Evolutionary conservation across 768 basidiomycete species (phyloP).

Genomic region (Tubosaeta sp.): DNA sequence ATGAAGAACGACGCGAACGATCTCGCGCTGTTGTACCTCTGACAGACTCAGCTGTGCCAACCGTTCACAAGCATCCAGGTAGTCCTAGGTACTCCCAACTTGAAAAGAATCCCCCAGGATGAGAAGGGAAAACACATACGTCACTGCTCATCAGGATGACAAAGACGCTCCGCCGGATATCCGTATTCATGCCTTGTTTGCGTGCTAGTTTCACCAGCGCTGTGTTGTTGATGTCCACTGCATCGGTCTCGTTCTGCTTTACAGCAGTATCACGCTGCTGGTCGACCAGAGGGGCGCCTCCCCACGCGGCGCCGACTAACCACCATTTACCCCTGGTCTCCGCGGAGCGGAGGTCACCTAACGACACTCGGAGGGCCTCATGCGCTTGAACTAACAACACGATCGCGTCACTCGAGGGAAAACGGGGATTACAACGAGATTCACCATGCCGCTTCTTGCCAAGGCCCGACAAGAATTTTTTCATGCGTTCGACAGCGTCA

Average conservation of each 20-base stretch:
- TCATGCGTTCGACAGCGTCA: conserved; percentile 80
- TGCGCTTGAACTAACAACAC: conserved; percentile 62
- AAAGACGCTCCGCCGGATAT: conserved; percentile 87
- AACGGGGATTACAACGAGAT: neutral
- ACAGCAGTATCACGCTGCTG: conserved; percentile 38
- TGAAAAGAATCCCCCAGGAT: neutral
- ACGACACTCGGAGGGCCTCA: conserved; percentile 81
- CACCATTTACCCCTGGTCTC: conserved; percentile 96
- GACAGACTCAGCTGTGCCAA: conserved; percentile 77
- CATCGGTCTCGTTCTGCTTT: conserved; percentile 19
- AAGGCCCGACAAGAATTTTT: conserved; percentile 76
- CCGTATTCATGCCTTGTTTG: conserved; percentile 98
- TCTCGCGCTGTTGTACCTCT: conserved; percentile 91
- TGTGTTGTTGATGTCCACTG: conserved; percentile 32
- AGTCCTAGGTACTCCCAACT: conserved; percentile 59
- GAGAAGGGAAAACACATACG: conserved; percentile 42
- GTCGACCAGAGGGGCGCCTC: conserved; percentile 85
- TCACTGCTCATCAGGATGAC: conserved; percentile 94
- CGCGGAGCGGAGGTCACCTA: conserved; percentile 80
- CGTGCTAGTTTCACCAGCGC: conserved; percentile 74
- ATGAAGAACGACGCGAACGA: conserved; percentile 87
- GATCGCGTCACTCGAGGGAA: neutral
- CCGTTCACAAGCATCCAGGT: conserved; percentile 92
- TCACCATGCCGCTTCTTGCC: conserved; percentile 73
- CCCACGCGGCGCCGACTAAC: conserved; percentile 96